Evolutionary conservation across 2,329 filamentous ascomycete species (phyloP).

Genomic region (Corniculantispora saksenae): DNA sequence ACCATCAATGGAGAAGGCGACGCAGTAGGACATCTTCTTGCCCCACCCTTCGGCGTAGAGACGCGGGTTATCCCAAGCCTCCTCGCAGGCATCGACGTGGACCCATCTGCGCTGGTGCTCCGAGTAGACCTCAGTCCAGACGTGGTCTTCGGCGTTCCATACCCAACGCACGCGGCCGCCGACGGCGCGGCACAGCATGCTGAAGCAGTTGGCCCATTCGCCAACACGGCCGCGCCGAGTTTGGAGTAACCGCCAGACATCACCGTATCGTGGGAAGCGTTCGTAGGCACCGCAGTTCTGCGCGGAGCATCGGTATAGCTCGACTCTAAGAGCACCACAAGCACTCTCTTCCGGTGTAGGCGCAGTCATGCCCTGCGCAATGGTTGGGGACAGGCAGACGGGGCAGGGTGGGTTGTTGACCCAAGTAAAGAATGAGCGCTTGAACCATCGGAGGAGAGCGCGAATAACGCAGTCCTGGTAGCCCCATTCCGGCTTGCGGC

Average conservation of each 20-base stretch:
- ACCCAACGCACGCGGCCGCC: slow-evolving; percentile 93
- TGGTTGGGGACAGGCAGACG: slow-evolving; percentile 78
- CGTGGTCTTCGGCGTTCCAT: slow-evolving; percentile 96
- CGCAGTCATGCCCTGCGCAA: slow-evolving; percentile 78
- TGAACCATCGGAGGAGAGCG: slow-evolving; percentile 90
- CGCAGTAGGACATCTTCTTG: slow-evolving; percentile 95
- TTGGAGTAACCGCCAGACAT: slow-evolving; percentile 90
- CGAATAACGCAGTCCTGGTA: slow-evolving; percentile 96
- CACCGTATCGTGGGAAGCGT: slow-evolving; percentile 90
- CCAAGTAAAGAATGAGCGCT: slow-evolving; percentile 91
- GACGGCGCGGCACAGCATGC: slow-evolving; percentile 93
- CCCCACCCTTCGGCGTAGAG: slow-evolving; percentile 94
- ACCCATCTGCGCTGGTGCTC: slow-evolving; percentile 92
- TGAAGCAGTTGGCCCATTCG: slow-evolving; percentile 98
- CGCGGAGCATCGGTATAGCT: slow-evolving; percentile 85
- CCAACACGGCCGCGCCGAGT: slow-evolving; percentile 83
- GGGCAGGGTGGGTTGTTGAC: slow-evolving; percentile 92
- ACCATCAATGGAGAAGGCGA: slow-evolving; percentile 92
- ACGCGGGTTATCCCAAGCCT: slow-evolving; percentile 90
- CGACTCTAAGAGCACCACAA: slow-evolving; percentile 82
- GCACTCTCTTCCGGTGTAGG: slow-evolving; percentile 88
- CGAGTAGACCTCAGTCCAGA: slow-evolving; percentile 97
- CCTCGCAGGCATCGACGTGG: slow-evolving; percentile 94
- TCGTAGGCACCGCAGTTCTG: slow-evolving; percentile 75
- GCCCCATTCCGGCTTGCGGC: slow-evolving; percentile 83